Evolutionary conservation across 139 green algal species (phyloP), one percentile per base, ranked within the genome.

Genomic region (Chlorella sp.): DNA sequence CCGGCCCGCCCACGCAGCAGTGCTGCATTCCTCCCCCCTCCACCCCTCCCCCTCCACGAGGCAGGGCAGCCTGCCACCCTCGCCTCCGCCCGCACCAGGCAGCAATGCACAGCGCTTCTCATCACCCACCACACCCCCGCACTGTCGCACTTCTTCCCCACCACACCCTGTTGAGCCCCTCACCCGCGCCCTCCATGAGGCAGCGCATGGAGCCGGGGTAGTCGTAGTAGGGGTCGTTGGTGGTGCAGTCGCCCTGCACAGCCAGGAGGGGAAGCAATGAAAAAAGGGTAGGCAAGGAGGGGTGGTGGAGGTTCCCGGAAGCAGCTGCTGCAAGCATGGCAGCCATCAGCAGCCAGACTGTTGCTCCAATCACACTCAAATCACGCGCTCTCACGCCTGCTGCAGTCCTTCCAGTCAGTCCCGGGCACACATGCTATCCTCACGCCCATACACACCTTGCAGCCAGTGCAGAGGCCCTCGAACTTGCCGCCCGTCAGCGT

Each of bases 151-250:
- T 18, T 18, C 60, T 18, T 18, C 60, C 60, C 60, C 60, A 14
- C 60, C 60, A 14, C 60, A 14, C 60, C 18, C 14, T 14, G 15
- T 2, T 30, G 0, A 30, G 0, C 81, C 40, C 1, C 84, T 68
- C 40, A 39, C 93, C 87, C 14, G 53, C 86, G 22, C 79, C 91
- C 83, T 95, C 93, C 77, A 95, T 89, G 39, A 95, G 85, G 40
- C 93, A 92, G 36, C 88, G 91, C 79, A 95, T 81, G 37, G 93
- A 82, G 18, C 93, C 93, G 0, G 64, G 26, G 86, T 92, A 94
- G n/a, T 94, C 93, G 28, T 16, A 81, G 87, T 93, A 95, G 7
- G 75, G 57, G 39, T 92, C 88, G 21, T 60, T 24, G 12, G 48
- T 34, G 9, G 61, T 60, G 87, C 92, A 94, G 87, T 92, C 91